Base-by-base conservation (phyloP, 2,329 filamentous ascomycete genomes). In the Ophiostoma pallidulum region DNA sequence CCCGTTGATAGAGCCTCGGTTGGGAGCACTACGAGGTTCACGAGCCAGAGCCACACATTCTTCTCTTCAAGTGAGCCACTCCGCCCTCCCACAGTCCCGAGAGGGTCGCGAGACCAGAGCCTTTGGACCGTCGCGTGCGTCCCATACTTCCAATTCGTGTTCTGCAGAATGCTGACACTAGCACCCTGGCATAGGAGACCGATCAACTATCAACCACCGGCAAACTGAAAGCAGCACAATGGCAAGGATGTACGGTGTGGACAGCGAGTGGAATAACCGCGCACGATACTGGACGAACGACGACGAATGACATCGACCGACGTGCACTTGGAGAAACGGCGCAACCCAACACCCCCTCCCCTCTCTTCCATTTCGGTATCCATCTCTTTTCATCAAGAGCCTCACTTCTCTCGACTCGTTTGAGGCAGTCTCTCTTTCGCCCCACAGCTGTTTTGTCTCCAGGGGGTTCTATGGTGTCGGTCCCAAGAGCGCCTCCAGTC, bases 21-120 rank as follows among this genome's bases (percentile, higher is more conserved):
- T 98, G 92, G 92, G 91, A 97, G 66, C 92, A 98, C 67, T 98
- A 98, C 64, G 92, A 98, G 67, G 92, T 98, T 47, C 92, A 98
- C 66, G 92, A 97, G 67, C 92, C 92, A 37, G 92, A 98, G 70
- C 92, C 92, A 55, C 92, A 98, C 66, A 98, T 98, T 61, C 77
- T 98, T 47, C 78, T 98, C 28, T 98, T 98, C 78, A 98, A 98
- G 91, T 96, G 71, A 66, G 86, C 73, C n/a, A n/a, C 33, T 35
- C 18, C 28, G 18, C 20, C 18, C n/a, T n/a, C n/a, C n/a, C n/a
- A n/a, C n/a, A n/a, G n/a, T n/a, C n/a, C n/a, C n/a, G n/a, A n/a
- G n/a, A n/a, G n/a, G n/a, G n/a, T n/a, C n/a, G n/a, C n/a, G n/a
- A n/a, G n/a, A n/a, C n/a, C n/a, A n/a, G n/a, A n/a, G n/a, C n/a